Percentiles rank a stretch among this genome's conserved stretches.
These are phyloP conservation scores for Dichomitus squalens DNA, from an alignment of 1,284 basidiomycete genomes.

Conservation along the genomic window DNA sequence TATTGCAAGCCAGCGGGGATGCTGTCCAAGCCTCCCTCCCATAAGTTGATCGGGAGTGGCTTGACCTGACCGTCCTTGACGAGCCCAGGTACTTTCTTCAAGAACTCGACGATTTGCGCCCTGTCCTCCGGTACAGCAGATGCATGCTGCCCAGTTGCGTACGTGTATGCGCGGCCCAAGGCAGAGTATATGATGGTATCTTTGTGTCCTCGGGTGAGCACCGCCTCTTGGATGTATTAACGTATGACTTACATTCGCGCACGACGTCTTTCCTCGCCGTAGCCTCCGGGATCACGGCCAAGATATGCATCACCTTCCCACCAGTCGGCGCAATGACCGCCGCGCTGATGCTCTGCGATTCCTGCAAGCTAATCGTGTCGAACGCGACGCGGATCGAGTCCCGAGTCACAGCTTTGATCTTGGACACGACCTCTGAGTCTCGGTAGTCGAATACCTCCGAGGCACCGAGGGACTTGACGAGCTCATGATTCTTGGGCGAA, in stretches of 20 bases:
- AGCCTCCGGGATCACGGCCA: background rate
- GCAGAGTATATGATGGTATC: constrained; percentile 22
- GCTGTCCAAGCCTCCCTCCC: constrained; percentile 22
- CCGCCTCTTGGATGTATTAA: too few species aligned
- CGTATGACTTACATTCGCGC: background rate
- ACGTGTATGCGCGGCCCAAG: constrained; percentile 18
- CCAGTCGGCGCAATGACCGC: constrained; percentile 19
- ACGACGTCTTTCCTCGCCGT: constrained; percentile 3
- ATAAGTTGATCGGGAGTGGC: constrained; percentile 23
- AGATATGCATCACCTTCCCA: constrained; percentile 20
- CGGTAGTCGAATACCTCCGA: constrained; percentile 39
- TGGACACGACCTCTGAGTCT: constrained; percentile 21
- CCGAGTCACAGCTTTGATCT: constrained; percentile 24
- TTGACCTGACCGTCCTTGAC: constrained; percentile 19
- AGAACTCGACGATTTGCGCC: constrained; percentile 23
- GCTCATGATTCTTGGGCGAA: constrained; percentile 40
- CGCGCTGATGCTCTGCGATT: constrained; percentile 21
- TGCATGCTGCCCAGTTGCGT: background rate
- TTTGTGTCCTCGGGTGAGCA: background rate
- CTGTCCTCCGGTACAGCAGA: constrained; percentile 15
- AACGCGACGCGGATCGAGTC: constrained; percentile 23
- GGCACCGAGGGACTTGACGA: constrained; percentile 43
- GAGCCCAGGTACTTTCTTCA: constrained; percentile 21
- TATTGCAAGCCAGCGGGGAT: constrained; percentile 26
- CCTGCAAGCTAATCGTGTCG: constrained; percentile 23